Evolutionary conservation across 75 land plant genomes (phyloP).

Genomic region (Selaginella tamariscina): DNA sequence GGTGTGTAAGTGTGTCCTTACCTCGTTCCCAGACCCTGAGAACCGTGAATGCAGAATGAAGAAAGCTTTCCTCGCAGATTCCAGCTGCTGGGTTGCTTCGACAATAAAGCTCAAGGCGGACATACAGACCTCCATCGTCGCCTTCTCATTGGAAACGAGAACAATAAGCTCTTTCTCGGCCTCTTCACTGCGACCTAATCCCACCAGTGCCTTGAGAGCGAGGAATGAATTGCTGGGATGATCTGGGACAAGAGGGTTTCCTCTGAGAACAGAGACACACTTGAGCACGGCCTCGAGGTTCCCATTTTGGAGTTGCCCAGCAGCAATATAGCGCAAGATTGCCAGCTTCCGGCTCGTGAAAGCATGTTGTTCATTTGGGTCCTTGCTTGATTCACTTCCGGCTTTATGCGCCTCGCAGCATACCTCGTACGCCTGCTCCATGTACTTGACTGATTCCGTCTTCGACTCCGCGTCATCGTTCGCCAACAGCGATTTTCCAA

Average conservation of each 20-base stretch:
- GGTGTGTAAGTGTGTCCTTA: too few relatives aligned
- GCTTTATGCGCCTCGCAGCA: constrained; percentile 47
- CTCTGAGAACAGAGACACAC: constrained; percentile 52
- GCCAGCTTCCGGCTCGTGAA: constrained; percentile 31
- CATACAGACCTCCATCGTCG: constrained; percentile 46
- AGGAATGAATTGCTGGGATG: constrained; percentile 56
- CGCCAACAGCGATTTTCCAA: constrained; percentile 39
- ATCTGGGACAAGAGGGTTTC: constrained; percentile 15
- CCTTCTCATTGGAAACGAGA: constrained; percentile 36
- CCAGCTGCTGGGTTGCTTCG: constrained; percentile 32
- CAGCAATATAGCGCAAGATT: constrained; percentile 60
- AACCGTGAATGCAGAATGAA: constrained; percentile 43
- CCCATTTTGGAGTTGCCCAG: constrained; percentile 50
- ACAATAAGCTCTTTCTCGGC: constrained; percentile 69
- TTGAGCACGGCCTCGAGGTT: constrained; percentile 70
- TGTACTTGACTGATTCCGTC: constrained; percentile 33
- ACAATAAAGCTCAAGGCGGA: constrained; percentile 64
- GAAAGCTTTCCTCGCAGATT: constrained; percentile 46
- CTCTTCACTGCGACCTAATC: constrained; percentile 49
- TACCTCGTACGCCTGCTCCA: constrained; percentile 65
- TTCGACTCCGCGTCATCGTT: constrained; percentile 15
- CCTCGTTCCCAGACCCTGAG: too few relatives aligned
- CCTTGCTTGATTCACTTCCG: too few relatives aligned
- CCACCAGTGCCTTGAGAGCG: constrained; percentile 74
- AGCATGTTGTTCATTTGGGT: too few relatives aligned